Base-by-base conservation (phyloP, 148 eudicot genomes). In the Dysphania ambrosioides region DNA sequence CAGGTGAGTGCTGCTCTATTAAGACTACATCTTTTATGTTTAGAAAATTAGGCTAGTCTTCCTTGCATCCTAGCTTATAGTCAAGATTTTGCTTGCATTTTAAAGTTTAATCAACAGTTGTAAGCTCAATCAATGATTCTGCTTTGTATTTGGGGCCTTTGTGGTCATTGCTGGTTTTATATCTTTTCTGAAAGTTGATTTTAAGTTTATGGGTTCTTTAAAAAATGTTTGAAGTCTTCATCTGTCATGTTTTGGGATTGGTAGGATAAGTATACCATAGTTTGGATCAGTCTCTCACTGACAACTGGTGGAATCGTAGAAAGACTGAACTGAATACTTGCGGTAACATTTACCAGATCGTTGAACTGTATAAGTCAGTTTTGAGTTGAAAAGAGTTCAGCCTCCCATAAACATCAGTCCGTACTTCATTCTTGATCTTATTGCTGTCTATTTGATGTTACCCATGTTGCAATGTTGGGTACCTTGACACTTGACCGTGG, bases 1-100 rank as follows among this genome's bases (percentile, higher is more conserved):
- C 98, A 93, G 98, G 98, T 93, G 94, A 93, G 97, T 91, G 92
- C 82, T 84, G 82, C 88, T 82, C 64, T 75, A 72, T 60, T 47
- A 47, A 13, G 72, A 36, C 41, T 72, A 41, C 72, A 55, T 55
- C 30, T 75, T 34, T n/a, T n/a, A n/a, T 80, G 75, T 30, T 73
- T 64, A 67, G 71, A 27, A 67, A 27, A 67, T 40, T 67, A 36
- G 16, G 67, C 23, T 41, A 19, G 55, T 38, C 68, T 56, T 76
- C 12, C 27, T 58, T 68, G 57, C 67, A 57, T 58, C 16, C 41
- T 32, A 35, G 71, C 66, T 72, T 75, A n/a, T n/a, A 26, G 32
- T 67, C 10, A 13, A 26, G 34, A 36, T 26, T 67, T 40, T 40
- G 32, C 18, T 75, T 75, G 41, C 70, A 74, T 62, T 9, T 75